Percentiles rank a stretch among this genome's conserved stretches.
Evolutionary conservation across 208 protist species (phyloP).

Genomic region (Acanthamoeba triangularis): DNA sequence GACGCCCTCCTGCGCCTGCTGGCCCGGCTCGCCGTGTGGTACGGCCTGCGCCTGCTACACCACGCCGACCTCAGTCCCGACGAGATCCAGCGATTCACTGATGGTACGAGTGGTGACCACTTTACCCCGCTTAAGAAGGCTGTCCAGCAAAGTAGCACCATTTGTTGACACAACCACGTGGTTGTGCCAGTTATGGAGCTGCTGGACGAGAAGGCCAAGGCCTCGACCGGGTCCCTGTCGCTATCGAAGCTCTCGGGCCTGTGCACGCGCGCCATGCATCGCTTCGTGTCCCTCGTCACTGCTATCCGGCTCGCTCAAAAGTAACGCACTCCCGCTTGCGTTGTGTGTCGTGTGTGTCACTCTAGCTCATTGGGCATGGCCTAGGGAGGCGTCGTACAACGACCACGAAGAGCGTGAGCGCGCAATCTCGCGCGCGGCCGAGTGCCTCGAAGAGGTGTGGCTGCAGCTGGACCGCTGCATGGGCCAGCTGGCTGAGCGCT

Average conservation of each 20-base stretch:
- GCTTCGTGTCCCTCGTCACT: not conserved
- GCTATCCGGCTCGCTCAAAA: not conserved
- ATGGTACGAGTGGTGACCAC: not conserved
- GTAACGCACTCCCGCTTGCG: not conserved
- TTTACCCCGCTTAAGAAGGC: too few relatives aligned
- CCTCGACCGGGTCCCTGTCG: not conserved
- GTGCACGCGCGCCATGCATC: not conserved
- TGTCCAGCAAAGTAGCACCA: too few relatives aligned
- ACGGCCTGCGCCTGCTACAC: not conserved
- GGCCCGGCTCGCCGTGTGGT: not conserved
- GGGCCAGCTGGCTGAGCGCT: not conserved
- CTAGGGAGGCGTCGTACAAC: not conserved
- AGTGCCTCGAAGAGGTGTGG: constrained; percentile 35
- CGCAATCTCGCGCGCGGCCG: not conserved
- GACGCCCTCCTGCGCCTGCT: not conserved
- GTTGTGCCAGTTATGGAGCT: not conserved
- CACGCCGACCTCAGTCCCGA: not conserved
- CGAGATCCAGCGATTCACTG: not conserved
- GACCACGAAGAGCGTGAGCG: not conserved
- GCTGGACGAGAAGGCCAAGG: not conserved
- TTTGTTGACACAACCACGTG: too few relatives aligned
- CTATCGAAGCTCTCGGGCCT: not conserved
- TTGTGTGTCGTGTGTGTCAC: not conserved
- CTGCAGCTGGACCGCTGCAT: constrained; percentile 5
- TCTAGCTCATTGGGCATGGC: too few relatives aligned